phyloP scores from a whole-genome alignment of 225 moss, liverwort and hornwort species.

The Pleurozium schreberi region DNA sequence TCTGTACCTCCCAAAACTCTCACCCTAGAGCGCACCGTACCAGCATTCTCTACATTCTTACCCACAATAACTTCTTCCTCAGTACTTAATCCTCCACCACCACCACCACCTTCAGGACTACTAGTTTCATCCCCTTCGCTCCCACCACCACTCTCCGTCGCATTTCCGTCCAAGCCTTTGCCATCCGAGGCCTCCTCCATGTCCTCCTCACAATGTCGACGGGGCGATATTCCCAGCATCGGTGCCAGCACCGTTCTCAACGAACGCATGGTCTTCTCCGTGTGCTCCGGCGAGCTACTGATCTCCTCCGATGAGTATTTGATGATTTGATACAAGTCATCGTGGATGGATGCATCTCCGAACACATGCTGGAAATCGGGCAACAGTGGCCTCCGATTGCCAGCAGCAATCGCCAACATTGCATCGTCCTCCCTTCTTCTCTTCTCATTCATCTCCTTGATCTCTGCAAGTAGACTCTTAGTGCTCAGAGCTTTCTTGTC shows the following conservation, averaged over 20 bases:
- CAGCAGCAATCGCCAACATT: slow-evolving; percentile 40
- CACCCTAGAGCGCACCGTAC: background rate
- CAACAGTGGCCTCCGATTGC: slow-evolving; percentile 37
- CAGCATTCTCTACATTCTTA: background rate
- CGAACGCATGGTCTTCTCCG: slow-evolving; percentile 45
- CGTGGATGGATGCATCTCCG: slow-evolving; percentile 46
- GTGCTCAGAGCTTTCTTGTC: slow-evolving; percentile 81
- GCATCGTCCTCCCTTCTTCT: slow-evolving; percentile 65
- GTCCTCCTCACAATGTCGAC: slow-evolving; percentile 14
- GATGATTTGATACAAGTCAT: slow-evolving; percentile 66
- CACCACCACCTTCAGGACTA: slow-evolving; percentile 2
- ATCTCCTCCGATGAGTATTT: slow-evolving; percentile 70
- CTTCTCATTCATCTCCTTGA: slow-evolving; percentile 72
- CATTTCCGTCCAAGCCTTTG: background rate
- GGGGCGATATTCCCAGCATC: slow-evolving; percentile 46
- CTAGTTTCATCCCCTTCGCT: slow-evolving; percentile 21
- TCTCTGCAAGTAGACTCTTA: slow-evolving; percentile 59
- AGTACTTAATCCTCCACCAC: background rate
- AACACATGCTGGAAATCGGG: slow-evolving; percentile 55
- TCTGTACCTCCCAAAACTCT: background rate
- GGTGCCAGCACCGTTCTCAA: slow-evolving; percentile 62
- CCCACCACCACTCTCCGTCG: slow-evolving; percentile 5
- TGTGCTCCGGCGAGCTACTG: slow-evolving; percentile 47
- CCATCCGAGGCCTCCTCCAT: slow-evolving; percentile 6
- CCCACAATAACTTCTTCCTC: background rate